phyloP scores from a whole-genome alignment of 306 rosid species.

The Crotalaria pallida region DNA sequence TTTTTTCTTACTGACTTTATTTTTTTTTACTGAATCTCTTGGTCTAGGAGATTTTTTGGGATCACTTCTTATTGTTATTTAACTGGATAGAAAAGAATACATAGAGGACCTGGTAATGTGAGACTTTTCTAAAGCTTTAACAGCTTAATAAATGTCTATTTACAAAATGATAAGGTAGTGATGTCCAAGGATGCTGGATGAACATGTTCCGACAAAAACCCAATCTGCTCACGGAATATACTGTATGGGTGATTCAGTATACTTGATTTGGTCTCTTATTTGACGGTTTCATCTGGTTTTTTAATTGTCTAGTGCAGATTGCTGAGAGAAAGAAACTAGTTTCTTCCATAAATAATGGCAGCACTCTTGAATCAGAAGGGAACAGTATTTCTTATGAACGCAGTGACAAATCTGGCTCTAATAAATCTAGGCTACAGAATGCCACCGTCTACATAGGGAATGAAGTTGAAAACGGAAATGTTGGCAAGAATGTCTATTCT shows the following conservation, averaged over 20 bases:
- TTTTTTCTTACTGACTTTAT: no score
- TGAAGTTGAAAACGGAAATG: constrained; percentile 33
- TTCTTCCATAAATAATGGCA: constrained; percentile 46
- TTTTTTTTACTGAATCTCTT: no score
- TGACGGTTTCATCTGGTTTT: background rate
- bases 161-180: background rate
- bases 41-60: background rate
- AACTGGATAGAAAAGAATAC: background rate
- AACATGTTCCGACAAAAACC: background rate
- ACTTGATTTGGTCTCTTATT: background rate
- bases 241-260: background rate
- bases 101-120: background rate
- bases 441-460: constrained; percentile 10
- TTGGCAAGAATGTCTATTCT: constrained; percentile 13
- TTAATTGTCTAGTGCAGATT: constrained; percentile 46
- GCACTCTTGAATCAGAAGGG: constrained; percentile 35
- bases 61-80: background rate
- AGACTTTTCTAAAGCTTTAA: background rate
- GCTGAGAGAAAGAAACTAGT: constrained; percentile 71
- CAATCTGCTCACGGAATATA: background rate
- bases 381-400: constrained; percentile 31
- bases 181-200: background rate
- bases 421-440: constrained; percentile 18
- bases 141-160: background rate
- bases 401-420: constrained; percentile 25